Evolutionary conservation across 2,329 filamentous ascomycete species (phyloP).

Genomic region (Juglanconis juglandina): DNA sequence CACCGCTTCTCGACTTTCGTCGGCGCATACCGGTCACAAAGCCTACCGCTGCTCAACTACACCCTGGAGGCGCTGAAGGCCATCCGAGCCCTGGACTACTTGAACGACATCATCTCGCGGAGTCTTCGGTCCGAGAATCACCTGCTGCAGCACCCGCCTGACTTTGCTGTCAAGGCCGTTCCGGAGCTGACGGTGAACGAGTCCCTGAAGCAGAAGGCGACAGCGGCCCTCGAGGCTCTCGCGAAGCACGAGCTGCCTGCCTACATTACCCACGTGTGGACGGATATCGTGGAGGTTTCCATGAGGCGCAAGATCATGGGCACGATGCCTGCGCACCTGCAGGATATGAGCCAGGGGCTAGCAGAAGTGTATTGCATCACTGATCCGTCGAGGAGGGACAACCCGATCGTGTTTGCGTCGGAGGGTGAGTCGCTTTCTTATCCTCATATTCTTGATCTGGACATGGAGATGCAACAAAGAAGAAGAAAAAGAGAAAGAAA

Average conservation of each 20-base stretch:
- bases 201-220: constrained; percentile 59
- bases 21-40: constrained; percentile 54
- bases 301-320: constrained; percentile 67
- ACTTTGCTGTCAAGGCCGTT: constrained; percentile 51
- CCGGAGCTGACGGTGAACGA: constrained; percentile 51
- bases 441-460: too few relatives aligned
- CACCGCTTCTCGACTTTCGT: constrained; percentile 66
- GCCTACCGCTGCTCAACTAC: constrained; percentile 64
- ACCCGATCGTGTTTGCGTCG: constrained; percentile 74
- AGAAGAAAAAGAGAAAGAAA: too few relatives aligned
- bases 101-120: constrained; percentile 64
- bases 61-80: constrained; percentile 71
- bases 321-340: constrained; percentile 59
- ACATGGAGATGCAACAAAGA: too few relatives aligned
- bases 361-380: constrained; percentile 76
- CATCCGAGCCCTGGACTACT: constrained; percentile 65
- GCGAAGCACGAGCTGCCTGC: constrained; percentile 68
- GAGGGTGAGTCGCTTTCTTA: constrained; percentile 50
- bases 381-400: constrained; percentile 69
- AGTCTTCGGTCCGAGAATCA: constrained; percentile 52
- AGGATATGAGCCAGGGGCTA: constrained; percentile 69
- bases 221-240: constrained; percentile 62
- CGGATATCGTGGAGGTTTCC: constrained; percentile 65
- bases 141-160: constrained; percentile 18
- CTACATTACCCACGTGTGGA: constrained; percentile 67